Evolutionary conservation across 768 basidiomycete species (phyloP).

Genomic region (Daedaleopsis nitida): DNA sequence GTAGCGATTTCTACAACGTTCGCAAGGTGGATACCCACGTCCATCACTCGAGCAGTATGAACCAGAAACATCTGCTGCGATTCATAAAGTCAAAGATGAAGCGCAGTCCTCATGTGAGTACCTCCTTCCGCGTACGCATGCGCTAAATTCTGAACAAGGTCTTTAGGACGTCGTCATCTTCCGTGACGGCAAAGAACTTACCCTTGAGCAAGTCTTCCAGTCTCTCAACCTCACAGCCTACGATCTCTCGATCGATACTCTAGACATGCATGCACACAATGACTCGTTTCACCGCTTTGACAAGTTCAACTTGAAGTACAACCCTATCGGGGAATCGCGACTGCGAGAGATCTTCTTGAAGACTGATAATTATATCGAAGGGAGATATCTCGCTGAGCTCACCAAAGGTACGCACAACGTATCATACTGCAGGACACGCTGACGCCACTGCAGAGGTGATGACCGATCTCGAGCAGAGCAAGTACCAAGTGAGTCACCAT

Average conservation of each 20-base stretch:
- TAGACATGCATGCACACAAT: conserved; percentile 99
- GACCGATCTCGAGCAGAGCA: conserved; percentile 96
- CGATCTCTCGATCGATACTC: conserved; percentile 96
- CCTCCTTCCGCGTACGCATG: not conserved
- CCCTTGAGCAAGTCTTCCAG: conserved; percentile 92
- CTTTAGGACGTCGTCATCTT: conserved; percentile 91
- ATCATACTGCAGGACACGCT: not conserved
- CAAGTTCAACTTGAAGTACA: conserved; percentile 97
- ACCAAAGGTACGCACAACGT: conserved; percentile 66
- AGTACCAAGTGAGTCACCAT: conserved; percentile 76
- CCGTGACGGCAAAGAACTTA: conserved; percentile 88
- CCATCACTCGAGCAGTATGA: conserved; percentile 98
- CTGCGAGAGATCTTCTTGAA: conserved; percentile 97
- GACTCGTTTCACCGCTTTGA: conserved; percentile 99
- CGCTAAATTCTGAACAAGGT: not conserved
- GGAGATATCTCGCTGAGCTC: conserved; percentile 91
- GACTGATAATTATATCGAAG: conserved; percentile 93
- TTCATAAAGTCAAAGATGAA: conserved; percentile 99
- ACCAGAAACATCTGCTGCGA: conserved; percentile 96
- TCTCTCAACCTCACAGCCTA: conserved; percentile 94
- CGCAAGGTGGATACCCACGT: conserved; percentile 99
- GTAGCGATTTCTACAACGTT: conserved; percentile 96
- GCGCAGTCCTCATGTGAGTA: conserved; percentile 69
- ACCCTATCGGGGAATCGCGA: conserved; percentile 93
- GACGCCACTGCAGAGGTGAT: conserved; percentile 74